Conservation (phyloP, 2,329 filamentous ascomycete genomes). For the Beauveria asiatica region DNA sequence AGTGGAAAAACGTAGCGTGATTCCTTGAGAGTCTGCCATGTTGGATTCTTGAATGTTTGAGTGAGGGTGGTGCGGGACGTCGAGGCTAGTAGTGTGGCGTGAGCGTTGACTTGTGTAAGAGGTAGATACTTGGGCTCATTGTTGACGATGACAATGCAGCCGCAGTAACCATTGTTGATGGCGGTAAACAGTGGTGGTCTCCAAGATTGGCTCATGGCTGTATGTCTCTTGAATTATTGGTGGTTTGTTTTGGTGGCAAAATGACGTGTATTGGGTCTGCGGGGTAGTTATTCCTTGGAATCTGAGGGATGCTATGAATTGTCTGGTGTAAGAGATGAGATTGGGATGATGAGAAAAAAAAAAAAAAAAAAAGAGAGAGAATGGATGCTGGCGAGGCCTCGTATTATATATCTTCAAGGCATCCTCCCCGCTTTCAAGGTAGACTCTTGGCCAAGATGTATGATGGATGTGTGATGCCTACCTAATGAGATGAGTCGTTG, state of each 20-base stretch:
- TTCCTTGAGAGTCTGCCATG: conserved; percentile 26
- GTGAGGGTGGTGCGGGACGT: conserved; percentile 38
- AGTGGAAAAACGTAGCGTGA: conserved; percentile 62
- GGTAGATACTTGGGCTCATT: conserved; percentile 40
- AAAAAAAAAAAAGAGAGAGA: not conserved
- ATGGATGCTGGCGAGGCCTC: not conserved
- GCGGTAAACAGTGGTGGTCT: not conserved
- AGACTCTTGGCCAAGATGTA: not conserved
- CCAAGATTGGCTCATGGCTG: not conserved
- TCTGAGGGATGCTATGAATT: not conserved
- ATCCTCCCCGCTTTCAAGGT: not conserved
- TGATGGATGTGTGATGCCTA: conserved; percentile 3
- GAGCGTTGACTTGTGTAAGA: conserved; percentile 46
- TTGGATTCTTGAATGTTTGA: conserved; percentile 54
- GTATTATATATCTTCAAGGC: not conserved
- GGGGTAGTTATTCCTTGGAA: not conserved
- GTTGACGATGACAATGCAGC: conserved; percentile 25
- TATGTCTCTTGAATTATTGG: not conserved
- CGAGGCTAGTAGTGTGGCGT: conserved; percentile 52
- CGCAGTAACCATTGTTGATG: conserved; percentile 19
- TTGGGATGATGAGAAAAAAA: not conserved
- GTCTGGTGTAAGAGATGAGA: not conserved
- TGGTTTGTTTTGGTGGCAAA: not conserved
- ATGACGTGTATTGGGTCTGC: not conserved
- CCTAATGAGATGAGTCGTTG: not conserved